Base-by-base conservation (phyloP, 306 rosid genomes). In the Quercus bicolor region DNA sequence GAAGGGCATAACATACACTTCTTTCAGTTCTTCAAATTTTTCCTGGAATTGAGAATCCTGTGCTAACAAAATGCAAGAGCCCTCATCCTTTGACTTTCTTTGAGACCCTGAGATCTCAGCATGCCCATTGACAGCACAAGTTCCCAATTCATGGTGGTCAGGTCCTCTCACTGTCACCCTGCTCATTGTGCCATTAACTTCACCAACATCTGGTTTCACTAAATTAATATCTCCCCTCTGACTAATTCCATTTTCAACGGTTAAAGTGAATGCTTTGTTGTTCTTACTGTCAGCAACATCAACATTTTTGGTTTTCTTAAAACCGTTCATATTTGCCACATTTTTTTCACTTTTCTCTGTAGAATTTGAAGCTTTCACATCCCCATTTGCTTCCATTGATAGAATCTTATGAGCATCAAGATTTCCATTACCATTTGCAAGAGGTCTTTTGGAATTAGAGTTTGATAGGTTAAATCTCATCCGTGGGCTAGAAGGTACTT, bases 1-100 rank as follows among this genome's bases (percentile, higher is more conserved):
- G 79, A 71, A 55, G 34, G 29, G 70, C 64, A 61, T 62, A 77
- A 75, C 97, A 68, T 90, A 96, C 99, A 54, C 81, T 88, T 85
- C 83, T 80, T 88, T 96, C 75, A 93, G 76, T 76, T 89, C 87
- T 84, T 88, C 87, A 81, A 93, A 85, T 84, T 86, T 85, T 80
- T 60, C 86, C 75, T 18, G 88, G 55, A 98, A 91, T 60, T 83
- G 90, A 74, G 56, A 87, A 88, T 93, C 96, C 40, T 73, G 80
- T 31, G 91, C 88, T 74, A 88, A 88, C 87, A 91, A 88, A 79
- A 90, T 78, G 81, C 93, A 85, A 19, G 79, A 69, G 40, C 52
- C 80, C 24, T 79, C 88, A 15, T 79, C 88, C 57, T 9, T 60
- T 5, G 68, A 73, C 77, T 89, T 96, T 80, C 99, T 90, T 87